These are phyloP conservation scores for Rusavskia elegans DNA, from an alignment of 495 filamentous ascomycete species.

Conservation along the genomic window DNA sequence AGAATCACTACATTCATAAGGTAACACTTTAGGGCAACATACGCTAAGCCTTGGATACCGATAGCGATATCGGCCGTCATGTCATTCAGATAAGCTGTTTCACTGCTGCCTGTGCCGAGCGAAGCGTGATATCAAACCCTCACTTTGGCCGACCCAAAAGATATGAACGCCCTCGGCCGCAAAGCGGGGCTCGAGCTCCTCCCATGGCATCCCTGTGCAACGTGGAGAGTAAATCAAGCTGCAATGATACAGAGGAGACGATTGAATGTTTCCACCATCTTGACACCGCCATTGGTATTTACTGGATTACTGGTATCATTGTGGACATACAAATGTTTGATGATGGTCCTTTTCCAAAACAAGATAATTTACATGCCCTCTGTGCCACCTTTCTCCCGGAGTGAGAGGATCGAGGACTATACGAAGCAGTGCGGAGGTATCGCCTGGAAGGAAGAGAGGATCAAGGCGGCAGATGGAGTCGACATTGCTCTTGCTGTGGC, in stretches of 20 bases:
- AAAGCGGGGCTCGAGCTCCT: too few relatives aligned
- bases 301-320: slow-evolving; percentile 46
- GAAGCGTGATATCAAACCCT: too few relatives aligned
- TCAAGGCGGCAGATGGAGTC: slow-evolving; percentile 40
- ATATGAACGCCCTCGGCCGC: too few relatives aligned
- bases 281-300: slow-evolving; percentile 53
- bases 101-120: too few relatives aligned
- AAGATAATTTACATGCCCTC: slow-evolving; percentile 74
- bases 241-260: background rate
- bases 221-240: background rate
- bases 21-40: too few relatives aligned
- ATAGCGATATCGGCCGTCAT: too few relatives aligned
- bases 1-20: too few relatives aligned
- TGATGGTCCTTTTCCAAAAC: slow-evolving; percentile 69
- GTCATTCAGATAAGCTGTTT: too few relatives aligned
- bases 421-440: slow-evolving; percentile 38
- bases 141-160: too few relatives aligned
- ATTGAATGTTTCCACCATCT: slow-evolving; percentile 1
- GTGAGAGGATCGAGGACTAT: slow-evolving; percentile 44
- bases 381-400: slow-evolving; percentile 41
- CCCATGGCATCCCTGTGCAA: too few relatives aligned
- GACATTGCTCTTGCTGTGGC: slow-evolving; percentile 41
- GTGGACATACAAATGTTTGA: slow-evolving; percentile 67
- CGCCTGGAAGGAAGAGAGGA: slow-evolving; percentile 41
- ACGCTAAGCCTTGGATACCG: too few relatives aligned